Conservation (phyloP, 495 filamentous ascomycete species). For the Annulohypoxylon nitens region DNA sequence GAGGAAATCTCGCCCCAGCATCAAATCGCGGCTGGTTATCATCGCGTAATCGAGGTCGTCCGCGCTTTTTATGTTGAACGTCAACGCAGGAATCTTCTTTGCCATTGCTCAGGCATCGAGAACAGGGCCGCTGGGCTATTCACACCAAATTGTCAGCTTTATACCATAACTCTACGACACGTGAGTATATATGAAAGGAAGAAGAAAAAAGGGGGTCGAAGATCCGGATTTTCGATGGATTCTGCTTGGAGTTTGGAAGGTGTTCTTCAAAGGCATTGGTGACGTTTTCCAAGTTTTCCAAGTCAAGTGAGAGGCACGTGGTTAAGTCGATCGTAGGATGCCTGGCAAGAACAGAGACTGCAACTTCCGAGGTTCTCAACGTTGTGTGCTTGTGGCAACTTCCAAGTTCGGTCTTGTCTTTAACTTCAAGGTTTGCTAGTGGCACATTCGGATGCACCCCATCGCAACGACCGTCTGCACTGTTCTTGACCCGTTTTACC, state of each 20-base stretch:
- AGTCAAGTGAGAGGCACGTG: not conserved
- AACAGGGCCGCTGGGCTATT: slow-evolving; percentile 72
- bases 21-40: slow-evolving; percentile 73
- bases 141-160: slow-evolving; percentile 41
- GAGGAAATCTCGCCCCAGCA: slow-evolving; percentile 57
- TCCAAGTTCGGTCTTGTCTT: not conserved
- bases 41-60: slow-evolving; percentile 90
- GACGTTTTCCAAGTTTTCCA: not conserved
- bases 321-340: not conserved
- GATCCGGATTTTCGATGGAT: not conserved
- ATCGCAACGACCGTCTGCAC: not conserved
- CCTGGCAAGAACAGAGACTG: not conserved
- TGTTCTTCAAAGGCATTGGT: not conserved
- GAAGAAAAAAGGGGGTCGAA: not conserved
- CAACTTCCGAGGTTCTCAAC: not conserved
- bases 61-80: slow-evolving; percentile 96
- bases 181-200: slow-evolving; percentile 11
- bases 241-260: not conserved
- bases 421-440: slow-evolving; percentile 1
- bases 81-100: slow-evolving; percentile 91
- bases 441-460: not conserved
- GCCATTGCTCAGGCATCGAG: slow-evolving; percentile 70
- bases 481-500: not conserved
- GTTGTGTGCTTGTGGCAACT: slow-evolving; percentile 2
- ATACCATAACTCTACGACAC: slow-evolving; percentile 16